Evolutionary conservation across 495 filamentous ascomycete species (phyloP), one percentile per base, ranked within the genome.

Genomic region (Aspergillus baeticus): DNA sequence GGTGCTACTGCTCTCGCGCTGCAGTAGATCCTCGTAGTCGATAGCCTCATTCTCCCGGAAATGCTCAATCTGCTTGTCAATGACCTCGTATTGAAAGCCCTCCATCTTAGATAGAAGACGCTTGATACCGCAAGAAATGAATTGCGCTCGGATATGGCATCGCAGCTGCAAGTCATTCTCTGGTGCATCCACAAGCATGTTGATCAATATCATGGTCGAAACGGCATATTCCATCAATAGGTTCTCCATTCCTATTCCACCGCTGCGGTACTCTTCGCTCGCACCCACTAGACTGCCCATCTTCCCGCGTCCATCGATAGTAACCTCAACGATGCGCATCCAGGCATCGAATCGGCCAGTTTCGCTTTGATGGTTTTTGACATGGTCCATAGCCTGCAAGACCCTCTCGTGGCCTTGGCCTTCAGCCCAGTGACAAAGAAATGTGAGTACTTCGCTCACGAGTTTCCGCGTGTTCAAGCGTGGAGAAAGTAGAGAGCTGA

Each of bases 301-400:
- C 81, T 98, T 98, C 37, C 94, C 94, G 55, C 94, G 86, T 26
- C 94, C 94, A 73, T 98, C 94, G 47, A 96, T 86, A 10, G 94
- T 96, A 50, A 98, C 95, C 71, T 98, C 94, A 35, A 98, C 93
- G 43, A 96, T 91, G 26, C 94, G 89, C 90, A 98, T 96, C 94
- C 94, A 98, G 14, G 95, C 87, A 75, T 98, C 94, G 64, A 98
- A 98, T 14, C 95, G 87, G 31, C 94, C 94, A 65, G 94, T 97
- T 69, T 98, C 94, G 38, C 87, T 87, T 64, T 96, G 87, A 61
- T 91, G 83, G 60, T 80, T 84, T 69, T 98, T 98, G 72, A 96
- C 87, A 64, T 90, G 81, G 59, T 98, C 94, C 80, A 98, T 84
- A 26, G 92, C 89, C 72, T 95, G 88, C 54, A 98, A 83, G 20